Base-by-base conservation (phyloP, 495 filamentous ascomycete genomes). In the Bacidia gigantensis region DNA sequence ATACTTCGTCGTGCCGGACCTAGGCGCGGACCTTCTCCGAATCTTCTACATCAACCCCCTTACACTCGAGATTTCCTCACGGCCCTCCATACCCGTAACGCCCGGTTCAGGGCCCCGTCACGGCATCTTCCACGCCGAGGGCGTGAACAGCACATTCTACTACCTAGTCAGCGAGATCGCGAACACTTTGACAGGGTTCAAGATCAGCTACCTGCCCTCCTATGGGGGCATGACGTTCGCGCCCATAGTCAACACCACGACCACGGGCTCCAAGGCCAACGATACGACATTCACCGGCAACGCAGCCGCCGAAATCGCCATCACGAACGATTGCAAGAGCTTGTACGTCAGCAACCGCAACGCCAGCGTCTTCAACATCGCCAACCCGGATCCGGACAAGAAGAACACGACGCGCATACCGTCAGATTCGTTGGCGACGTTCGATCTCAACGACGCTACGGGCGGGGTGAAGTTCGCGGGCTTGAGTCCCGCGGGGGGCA, bases 11-110 rank as follows among this genome's bases (percentile, higher is more conserved):
- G 70, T 79, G 7, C 82, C 85, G 10, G 86, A 90, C 52, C 69
- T 90, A 3, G 84, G 85, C 46, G 72, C 79, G 17, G 85, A 90
- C 58, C 58, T 81, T n/a, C 54, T 88, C 41, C 80, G 78, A 50
- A 65, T 87, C 39, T 86, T 78, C 64, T 49, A 56, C 62, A 26
- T 60, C 45, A 12, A 65, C 58, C 48, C 48, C 29, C 2, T 51
- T 52, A 20, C 41, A 46, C 22, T 56, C 42, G n/a, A 53, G 41
- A 11, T 64, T 60, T 25, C 26, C 50, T 42, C 39, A 0, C 14
- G 25, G 14, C 24, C 43, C 3, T 50, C 57, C 38, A 26, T 69
- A 11, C 58, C 60, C 21, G 63, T 68, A 11, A 58, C 63, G 1
- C 59, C 69, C 23, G 82, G 80, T 11, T 74, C 71, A 17, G 86